Conservation (phyloP, 129 eudicot species). For the Daucus carota region DNA sequence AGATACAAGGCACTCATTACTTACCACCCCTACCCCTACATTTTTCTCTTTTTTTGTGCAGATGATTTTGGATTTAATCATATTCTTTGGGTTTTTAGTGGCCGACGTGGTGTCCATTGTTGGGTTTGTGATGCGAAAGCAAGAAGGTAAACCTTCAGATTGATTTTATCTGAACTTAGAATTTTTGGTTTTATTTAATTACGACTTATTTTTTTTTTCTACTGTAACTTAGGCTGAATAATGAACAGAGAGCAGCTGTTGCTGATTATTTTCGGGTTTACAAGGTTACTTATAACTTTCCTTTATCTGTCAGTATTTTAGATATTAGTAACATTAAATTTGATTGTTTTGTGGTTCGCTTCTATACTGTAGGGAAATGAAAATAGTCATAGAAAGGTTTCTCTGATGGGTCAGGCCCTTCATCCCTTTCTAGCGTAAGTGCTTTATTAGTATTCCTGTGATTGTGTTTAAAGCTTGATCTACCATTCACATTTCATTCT, state of each 20-base stretch:
- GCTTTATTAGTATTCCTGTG: neutral
- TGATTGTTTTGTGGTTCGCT: neutral
- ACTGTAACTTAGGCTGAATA: constrained; percentile 47
- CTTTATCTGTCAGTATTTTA: neutral
- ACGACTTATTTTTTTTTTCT: neutral
- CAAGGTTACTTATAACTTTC: constrained; percentile 42
- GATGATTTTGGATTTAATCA: constrained; percentile 94
- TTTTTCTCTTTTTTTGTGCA: constrained; percentile 18
- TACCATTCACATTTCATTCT: constrained; percentile 6
- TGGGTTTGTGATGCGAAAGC: constrained; percentile 99
- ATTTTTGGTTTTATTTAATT: constrained; percentile 7
- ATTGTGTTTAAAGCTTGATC: neutral
- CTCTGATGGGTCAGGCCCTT: constrained; percentile 14
- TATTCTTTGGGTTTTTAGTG: constrained; percentile 95
- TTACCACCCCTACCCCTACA: neutral
- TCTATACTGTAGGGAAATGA: constrained; percentile 47
- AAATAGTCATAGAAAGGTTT: constrained; percentile 14
- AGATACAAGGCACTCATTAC: constrained; percentile 1
- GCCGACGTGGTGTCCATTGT: constrained; percentile 98
- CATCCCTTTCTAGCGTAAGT: constrained; percentile 20
- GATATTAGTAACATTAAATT: constrained; percentile 7
- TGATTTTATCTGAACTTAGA: neutral
- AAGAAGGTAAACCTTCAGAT: constrained; percentile 53
- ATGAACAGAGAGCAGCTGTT: constrained; percentile 79
- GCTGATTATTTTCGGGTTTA: constrained; percentile 84